phyloP scores from a whole-genome alignment of 139 green algal genomes.

The Chlamydomonas eustigma region DNA sequence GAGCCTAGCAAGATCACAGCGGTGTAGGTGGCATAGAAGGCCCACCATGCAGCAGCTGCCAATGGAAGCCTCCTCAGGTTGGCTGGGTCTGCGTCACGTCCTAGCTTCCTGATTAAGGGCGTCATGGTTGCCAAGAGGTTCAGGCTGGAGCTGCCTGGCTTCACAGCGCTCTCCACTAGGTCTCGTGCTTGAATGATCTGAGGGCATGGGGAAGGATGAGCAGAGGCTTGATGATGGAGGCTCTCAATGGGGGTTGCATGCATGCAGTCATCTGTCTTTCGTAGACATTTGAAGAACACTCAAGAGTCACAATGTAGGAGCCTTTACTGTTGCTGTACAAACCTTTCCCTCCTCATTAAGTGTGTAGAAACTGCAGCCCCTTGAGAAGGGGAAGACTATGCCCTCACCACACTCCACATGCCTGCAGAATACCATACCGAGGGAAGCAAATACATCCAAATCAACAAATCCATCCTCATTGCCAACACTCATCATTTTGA shows the following conservation, averaged over 20 bases:
- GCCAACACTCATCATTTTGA: no score
- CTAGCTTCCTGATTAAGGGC: slow-evolving; percentile 54
- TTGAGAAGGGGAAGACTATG: slow-evolving; percentile 71
- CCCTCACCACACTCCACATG: slow-evolving; percentile 67
- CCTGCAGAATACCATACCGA: no score
- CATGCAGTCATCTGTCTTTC: no score
- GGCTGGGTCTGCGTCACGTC: slow-evolving; percentile 44
- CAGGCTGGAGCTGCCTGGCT: slow-evolving; percentile 63
- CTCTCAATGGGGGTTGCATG: no score
- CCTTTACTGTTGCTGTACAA: not conserved
- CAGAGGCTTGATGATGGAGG: not conserved
- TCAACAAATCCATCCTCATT: no score
- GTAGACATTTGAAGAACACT: no score
- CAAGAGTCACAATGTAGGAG: no score
- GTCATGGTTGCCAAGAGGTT: slow-evolving; percentile 35
- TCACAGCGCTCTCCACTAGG: slow-evolving; percentile 68
- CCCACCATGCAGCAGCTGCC: slow-evolving; percentile 41
- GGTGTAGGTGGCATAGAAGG: slow-evolving; percentile 2
- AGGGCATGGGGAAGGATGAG: not conserved
- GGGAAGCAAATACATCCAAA: no score
- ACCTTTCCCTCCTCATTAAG: slow-evolving; percentile 52
- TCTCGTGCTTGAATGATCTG: slow-evolving; percentile 42
- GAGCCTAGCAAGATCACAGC: slow-evolving; percentile 47
- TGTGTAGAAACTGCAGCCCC: slow-evolving; percentile 71
- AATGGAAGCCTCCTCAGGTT: slow-evolving; percentile 52